Conservation (phyloP, 2,329 filamentous ascomycete species). For the Curvularia hawaiiensis region DNA sequence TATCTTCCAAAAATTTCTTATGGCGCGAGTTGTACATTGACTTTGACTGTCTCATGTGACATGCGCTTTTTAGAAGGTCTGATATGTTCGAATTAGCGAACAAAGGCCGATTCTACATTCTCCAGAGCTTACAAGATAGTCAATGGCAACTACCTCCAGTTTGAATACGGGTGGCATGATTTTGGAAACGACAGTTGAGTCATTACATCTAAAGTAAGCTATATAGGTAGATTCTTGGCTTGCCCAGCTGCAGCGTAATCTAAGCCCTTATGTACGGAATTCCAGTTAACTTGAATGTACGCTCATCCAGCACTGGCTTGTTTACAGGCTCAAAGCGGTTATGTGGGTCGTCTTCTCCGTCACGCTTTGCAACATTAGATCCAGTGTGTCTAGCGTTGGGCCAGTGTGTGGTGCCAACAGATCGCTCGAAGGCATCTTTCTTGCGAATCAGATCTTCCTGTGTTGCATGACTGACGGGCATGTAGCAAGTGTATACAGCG, state of each 20-base stretch:
- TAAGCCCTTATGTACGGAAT: conserved; percentile 51
- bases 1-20: too few species aligned
- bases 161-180: too few species aligned
- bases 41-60: too few species aligned
- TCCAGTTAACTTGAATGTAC: conserved; percentile 54
- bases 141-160: too few species aligned
- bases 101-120: too few species aligned
- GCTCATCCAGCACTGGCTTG: conserved; percentile 49
- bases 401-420: conserved; percentile 42
- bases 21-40: too few species aligned
- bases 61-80: too few species aligned
- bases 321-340: conserved; percentile 49
- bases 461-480: conserved; percentile 43
- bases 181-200: too few species aligned
- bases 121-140: too few species aligned
- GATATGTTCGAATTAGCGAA: too few species aligned
- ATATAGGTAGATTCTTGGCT: too few species aligned
- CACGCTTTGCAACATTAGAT: conserved; percentile 38
- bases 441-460: conserved; percentile 43
- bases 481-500: conserved; percentile 45
- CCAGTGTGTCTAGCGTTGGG: conserved; percentile 44
- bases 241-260: background rate
- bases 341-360: conserved; percentile 39
- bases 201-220: background rate
- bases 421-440: conserved; percentile 28